Conservation (phyloP, 495 filamentous ascomycete species). For the Trichoderma asperelloides region DNA sequence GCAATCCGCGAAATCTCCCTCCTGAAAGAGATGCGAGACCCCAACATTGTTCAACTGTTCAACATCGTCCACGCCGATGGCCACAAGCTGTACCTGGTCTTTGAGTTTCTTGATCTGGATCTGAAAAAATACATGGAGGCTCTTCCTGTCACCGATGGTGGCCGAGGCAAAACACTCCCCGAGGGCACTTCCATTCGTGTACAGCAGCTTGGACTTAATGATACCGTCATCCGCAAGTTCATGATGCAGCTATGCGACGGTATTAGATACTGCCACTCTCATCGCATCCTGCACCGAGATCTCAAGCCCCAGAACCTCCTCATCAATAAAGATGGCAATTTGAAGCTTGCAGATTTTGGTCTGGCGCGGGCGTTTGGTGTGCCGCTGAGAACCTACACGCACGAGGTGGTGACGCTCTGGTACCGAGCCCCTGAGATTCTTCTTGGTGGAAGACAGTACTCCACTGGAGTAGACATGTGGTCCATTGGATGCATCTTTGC, state of each 20-base stretch:
- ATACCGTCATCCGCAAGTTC: constrained; percentile 93
- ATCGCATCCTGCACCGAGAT: constrained; percentile 89
- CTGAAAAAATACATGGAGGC: constrained; percentile 99
- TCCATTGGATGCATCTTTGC: constrained; percentile 97
- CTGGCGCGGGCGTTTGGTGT: constrained; percentile 94
- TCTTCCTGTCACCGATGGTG: constrained; percentile 81
- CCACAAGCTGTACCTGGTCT: constrained; percentile 92
- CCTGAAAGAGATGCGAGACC: constrained; percentile 93
- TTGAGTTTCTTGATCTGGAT: constrained; percentile 89
- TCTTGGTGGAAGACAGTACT: constrained; percentile 94
- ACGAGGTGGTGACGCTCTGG: constrained; percentile 98
- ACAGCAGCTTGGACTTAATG: constrained; percentile 67
- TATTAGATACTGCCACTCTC: constrained; percentile 90
- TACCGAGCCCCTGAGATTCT: constrained; percentile 97
- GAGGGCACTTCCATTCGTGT: constrained; percentile 63
- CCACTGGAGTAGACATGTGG: constrained; percentile 99
- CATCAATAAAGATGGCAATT: constrained; percentile 87
- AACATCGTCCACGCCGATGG: constrained; percentile 97
- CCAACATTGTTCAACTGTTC: constrained; percentile 82
- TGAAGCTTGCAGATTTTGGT: constrained; percentile 97
- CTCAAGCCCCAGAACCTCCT: constrained; percentile 97
- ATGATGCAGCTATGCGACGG: constrained; percentile 91
- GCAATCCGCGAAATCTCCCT: constrained; percentile 95
- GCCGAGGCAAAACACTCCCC: constrained; percentile 78
- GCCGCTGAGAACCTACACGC: constrained; percentile 91